A percentile compares a stretch with the other conserved stretches of the same genome.
Evolutionary conservation across 371 early-diverging fungal genomes (phyloP).

Genomic region (Mortierella sp.): DNA sequence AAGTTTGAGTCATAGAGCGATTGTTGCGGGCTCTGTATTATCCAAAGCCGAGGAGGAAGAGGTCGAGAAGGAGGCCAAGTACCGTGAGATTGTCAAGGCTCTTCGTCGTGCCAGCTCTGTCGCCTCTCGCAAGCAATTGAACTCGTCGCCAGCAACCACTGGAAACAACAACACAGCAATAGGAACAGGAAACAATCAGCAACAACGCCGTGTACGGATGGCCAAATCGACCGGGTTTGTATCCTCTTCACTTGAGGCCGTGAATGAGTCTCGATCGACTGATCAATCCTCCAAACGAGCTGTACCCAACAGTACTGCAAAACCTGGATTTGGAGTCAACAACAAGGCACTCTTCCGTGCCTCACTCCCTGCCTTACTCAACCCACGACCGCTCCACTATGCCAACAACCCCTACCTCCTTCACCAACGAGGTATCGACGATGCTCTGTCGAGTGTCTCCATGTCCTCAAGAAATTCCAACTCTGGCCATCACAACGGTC

Average conservation of each 20-base stretch:
- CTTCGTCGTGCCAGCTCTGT: slow-evolving; percentile 36
- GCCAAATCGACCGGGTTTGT: not conserved
- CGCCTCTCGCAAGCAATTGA: slow-evolving; percentile 19
- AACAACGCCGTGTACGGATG: slow-evolving; percentile 9
- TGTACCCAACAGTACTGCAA: not conserved
- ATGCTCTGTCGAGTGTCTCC: not conserved
- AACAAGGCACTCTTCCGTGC: slow-evolving; percentile 3
- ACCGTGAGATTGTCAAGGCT: slow-evolving; percentile 47
- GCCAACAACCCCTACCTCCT: slow-evolving; percentile 12
- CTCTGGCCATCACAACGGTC: not conserved
- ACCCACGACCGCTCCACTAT: not conserved
- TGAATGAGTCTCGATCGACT: slow-evolving; percentile 1
- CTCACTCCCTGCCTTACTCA: slow-evolving; percentile 13
- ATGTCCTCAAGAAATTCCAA: not conserved
- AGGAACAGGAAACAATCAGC: not conserved
- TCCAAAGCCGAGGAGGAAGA: slow-evolving; percentile 23
- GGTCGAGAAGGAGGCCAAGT: slow-evolving; percentile 38
- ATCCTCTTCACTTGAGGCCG: not conserved
- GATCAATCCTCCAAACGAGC: not conserved
- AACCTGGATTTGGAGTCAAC: not conserved
- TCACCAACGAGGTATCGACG: not conserved
- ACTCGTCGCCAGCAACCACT: not conserved
- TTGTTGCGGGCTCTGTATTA: not conserved
- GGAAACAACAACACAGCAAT: not conserved
- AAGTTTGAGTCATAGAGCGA: not conserved